These are phyloP conservation scores for Aspergillus conjunctus DNA, from an alignment of 495 filamentous ascomycete genomes.

Conservation along the genomic window DNA sequence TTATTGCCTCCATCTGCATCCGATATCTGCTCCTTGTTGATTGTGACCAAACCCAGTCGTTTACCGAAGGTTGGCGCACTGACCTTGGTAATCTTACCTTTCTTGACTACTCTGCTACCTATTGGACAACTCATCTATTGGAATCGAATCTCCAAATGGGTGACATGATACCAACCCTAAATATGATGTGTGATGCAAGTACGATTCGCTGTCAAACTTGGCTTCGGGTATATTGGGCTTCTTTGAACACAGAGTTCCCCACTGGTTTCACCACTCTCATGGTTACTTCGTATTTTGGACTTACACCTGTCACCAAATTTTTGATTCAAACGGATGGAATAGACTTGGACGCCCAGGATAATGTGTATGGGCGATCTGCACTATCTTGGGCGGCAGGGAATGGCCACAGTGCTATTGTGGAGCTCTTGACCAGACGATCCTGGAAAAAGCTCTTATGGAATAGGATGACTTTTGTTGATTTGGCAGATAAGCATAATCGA, in stretches of 20 bases:
- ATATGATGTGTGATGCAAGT: constrained; percentile 17
- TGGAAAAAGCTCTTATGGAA: constrained; percentile 4
- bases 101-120: constrained; percentile 34
- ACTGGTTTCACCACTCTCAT: constrained; percentile 1
- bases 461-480: constrained; percentile 12
- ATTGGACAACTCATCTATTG: constrained; percentile 36
- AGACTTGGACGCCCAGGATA: neutral
- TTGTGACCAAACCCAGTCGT: constrained; percentile 1
- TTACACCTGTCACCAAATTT: neutral
- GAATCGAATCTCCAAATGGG: constrained; percentile 18
- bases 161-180: constrained; percentile 21
- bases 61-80: neutral
- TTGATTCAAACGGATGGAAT: neutral
- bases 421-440: constrained; percentile 22
- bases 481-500: constrained; percentile 4
- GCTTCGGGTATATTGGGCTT: constrained; percentile 1
- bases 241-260: neutral
- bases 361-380: constrained; percentile 25
- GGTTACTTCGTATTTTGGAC: constrained; percentile 7
- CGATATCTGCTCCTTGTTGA: constrained; percentile 28
- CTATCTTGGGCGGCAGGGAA: constrained; percentile 26
- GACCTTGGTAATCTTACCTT: constrained; percentile 17
- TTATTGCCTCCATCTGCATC: constrained; percentile 37
- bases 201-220: constrained; percentile 11
- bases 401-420: constrained; percentile 24